Base-by-base conservation (phyloP, 1,284 basidiomycete species). In the Coniferiporia sulphurascens region DNA sequence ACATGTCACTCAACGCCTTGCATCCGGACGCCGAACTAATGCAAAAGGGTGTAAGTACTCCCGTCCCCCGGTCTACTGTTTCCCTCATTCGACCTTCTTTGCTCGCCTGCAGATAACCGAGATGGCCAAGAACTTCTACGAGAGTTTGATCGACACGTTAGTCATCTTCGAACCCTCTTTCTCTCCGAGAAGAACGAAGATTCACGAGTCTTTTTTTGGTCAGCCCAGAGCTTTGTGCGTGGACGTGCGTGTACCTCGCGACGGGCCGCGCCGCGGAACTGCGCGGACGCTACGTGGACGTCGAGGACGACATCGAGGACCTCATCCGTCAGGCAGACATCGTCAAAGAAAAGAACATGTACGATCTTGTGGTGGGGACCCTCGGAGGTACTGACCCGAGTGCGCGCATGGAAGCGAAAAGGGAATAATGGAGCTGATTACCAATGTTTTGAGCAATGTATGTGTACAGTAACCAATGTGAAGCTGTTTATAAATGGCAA, bases 211-310 rank as follows among this genome's bases (percentile, higher is more conserved):
- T 27, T 3, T 27, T 27, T 27, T 27, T 27, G 27, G 27, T 27
- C 19, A 58, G 56, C 6, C 43, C 41, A 9, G 44, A 52, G 35
- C 48, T 58, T 15, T 52, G 36, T 17, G 56, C 36, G 13, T 46
- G 48, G 41, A 51, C 50, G 50, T 56, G 55, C 38, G 55, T 56
- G 19, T 56, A 56, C 55, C 48, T 56, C 13, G 55, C 48, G 35
- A 56, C 56, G 2, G 56, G 49, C 10, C 48, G 22, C 9, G 56
- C 50, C 13, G 32, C 48, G 8, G 49, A 4, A 12, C 50, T 52
- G n/a, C 49, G 48, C 15, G 56, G 50, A 7, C 48, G 56, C 5
- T 58, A 45, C 19, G 43, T 58, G 12, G 56, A 52, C 41, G 49
- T 38, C 17, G 43, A n/a, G 27, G 17, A 58, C 19, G 38, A 58